Percentiles rank a stretch among this genome's conserved stretches.
phyloP scores from a whole-genome alignment of 208 protist species.

The Leishmania turanica region DNA sequence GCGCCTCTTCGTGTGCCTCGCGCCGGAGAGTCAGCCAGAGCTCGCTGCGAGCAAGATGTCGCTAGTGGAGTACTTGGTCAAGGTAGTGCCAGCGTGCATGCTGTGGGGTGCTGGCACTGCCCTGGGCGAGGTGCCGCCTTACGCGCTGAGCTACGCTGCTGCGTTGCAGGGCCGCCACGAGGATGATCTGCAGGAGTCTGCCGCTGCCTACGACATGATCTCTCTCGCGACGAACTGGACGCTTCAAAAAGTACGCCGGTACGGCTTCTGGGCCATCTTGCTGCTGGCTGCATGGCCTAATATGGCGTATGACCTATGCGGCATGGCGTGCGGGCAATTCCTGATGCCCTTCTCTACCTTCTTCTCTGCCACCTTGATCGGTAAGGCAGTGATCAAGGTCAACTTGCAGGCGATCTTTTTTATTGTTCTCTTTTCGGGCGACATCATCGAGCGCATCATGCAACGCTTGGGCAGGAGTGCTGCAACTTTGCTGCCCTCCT shows the following conservation, averaged over 20 bases:
- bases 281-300: slow-evolving; percentile 96
- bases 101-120: slow-evolving; percentile 96
- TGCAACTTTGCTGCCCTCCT: slow-evolving; percentile 32
- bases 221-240: slow-evolving; percentile 84
- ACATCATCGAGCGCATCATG: slow-evolving; percentile 77
- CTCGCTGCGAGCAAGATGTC: slow-evolving; percentile 11
- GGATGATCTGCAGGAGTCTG: slow-evolving; percentile 37
- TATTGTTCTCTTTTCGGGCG: slow-evolving; percentile 83
- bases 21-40: slow-evolving; percentile 19
- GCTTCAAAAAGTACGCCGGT: slow-evolving; percentile 75
- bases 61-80: slow-evolving; percentile 52
- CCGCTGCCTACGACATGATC: slow-evolving; percentile 62
- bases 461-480: slow-evolving; percentile 28
- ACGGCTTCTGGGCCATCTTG: slow-evolving; percentile 95
- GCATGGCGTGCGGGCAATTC: slow-evolving; percentile 96
- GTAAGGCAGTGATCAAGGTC: slow-evolving; percentile 95
- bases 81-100: slow-evolving; percentile 85
- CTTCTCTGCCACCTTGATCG: slow-evolving; percentile 96
- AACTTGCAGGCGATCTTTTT: slow-evolving; percentile 91
- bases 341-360: slow-evolving; percentile 97
- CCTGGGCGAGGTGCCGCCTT: slow-evolving; percentile 97
- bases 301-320: slow-evolving; percentile 97
- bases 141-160: slow-evolving; percentile 93
- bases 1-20: slow-evolving; percentile 71
- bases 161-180: slow-evolving; percentile 64